Evolutionary conservation across 805 yeast species (phyloP).

Genomic region (Hanseniaspora opuntiae): DNA sequence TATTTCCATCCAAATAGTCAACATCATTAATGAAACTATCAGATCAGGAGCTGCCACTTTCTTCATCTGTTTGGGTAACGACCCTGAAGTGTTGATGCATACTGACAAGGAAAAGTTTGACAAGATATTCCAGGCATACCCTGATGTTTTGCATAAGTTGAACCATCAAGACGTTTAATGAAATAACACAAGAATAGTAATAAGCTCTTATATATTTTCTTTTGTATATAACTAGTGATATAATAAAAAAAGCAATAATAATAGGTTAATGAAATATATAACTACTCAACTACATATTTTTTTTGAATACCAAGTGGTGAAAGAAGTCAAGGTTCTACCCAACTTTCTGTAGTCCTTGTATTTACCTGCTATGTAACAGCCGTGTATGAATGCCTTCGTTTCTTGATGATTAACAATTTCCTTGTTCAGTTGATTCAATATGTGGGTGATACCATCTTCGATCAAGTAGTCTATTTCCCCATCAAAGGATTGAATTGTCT

Average conservation of each 20-base stretch:
- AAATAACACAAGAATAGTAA: background rate
- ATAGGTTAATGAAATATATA: background rate
- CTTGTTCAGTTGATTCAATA: background rate
- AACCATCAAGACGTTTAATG: slow-evolving; percentile 23
- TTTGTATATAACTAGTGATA: background rate
- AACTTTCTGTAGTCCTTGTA: slow-evolving; percentile 63
- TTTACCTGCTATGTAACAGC: slow-evolving; percentile 38
- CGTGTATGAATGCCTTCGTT: slow-evolving; percentile 3
- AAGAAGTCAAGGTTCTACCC: slow-evolving; percentile 58
- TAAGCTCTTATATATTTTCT: too few species aligned
- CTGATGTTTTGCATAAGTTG: slow-evolving; percentile 49
- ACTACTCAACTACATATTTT: slow-evolving; percentile 32
- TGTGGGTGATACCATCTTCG: slow-evolving; percentile 5
- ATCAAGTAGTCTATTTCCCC: slow-evolving; percentile 28
- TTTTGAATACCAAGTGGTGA: slow-evolving; percentile 70
- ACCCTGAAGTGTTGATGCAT: slow-evolving; percentile 68
- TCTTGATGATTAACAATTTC: slow-evolving; percentile 4
- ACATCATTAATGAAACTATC: slow-evolving; percentile 58
- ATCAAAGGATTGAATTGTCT: slow-evolving; percentile 27
- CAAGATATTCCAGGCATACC: slow-evolving; percentile 50
- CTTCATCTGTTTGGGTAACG: slow-evolving; percentile 68
- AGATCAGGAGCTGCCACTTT: slow-evolving; percentile 74
- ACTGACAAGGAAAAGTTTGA: slow-evolving; percentile 59
- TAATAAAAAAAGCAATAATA: background rate
- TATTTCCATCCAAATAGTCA: slow-evolving; percentile 62